Evolutionary conservation across 495 filamentous ascomycete genomes (phyloP), one percentile per base, ranked within the genome.

Genomic region (Penicillium bialowiezense): DNA sequence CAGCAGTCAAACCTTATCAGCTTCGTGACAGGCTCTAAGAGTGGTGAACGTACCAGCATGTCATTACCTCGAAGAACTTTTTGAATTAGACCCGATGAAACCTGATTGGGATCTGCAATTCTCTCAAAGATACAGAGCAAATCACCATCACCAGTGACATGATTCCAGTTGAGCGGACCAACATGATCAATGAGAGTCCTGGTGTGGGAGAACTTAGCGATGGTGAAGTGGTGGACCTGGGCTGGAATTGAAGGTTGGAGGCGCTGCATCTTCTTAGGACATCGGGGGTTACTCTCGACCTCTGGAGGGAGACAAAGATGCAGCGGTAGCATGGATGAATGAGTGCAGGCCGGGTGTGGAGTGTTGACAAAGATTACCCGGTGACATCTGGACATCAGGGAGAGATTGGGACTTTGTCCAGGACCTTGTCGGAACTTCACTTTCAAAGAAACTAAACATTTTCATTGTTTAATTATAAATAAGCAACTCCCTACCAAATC

Each of bases 201-300:
- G n/a, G 69, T 63, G 41, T 73, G 62, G 34, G 73, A 76, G 56
- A 72, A 76, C 37, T 73, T 74, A 8, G 65, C 64, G 5, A 76
- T 56, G 15, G 62, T 36, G 12, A 73, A 48, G 38, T 58, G 64
- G 18, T 61, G 51, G 18, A 62, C 41, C 9, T 59, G 39, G n/a
- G 57, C 44, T 10, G 52, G 45, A 6, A 29, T 33, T 5, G 32
- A 13, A 48, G 18, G 39, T 13, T 41, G 43, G 1, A 13, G 29
- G 38, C 35, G 24, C 15, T 19, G 35, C 36, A 48, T 31, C 8
- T 13, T 40, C 14, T 35, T n/a, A n/a, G n/a, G n/a, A n/a, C n/a
- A n/a, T n/a, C n/a, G n/a, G n/a, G n/a, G n/a, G n/a, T n/a, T n/a
- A n/a, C n/a, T n/a, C n/a, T n/a, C n/a, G n/a, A n/a, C n/a, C n/a